Percentiles rank a stretch among this genome's conserved stretches.
phyloP scores from a whole-genome alignment of 2,329 filamentous ascomycete species.

The Mollisiaceae sp. region DNA sequence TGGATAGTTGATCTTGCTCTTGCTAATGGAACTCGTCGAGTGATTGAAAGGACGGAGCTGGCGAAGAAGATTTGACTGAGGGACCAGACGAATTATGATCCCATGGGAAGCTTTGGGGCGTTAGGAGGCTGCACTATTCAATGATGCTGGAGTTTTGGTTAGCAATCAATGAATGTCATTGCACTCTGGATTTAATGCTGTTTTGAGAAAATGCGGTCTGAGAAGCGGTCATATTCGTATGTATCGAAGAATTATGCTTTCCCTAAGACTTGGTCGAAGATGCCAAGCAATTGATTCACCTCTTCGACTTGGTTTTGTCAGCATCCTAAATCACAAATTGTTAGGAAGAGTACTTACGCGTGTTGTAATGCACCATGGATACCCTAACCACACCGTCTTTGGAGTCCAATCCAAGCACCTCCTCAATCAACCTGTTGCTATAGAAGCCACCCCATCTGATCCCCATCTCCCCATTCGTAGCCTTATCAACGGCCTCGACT shows the following conservation, averaged over 20 bases:
- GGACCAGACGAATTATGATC: neutral
- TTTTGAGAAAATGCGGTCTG: neutral
- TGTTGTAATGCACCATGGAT: conserved; percentile 78
- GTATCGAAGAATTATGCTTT: conserved; percentile 23
- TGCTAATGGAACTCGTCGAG: neutral
- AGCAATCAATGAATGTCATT: neutral
- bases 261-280: conserved; percentile 55
- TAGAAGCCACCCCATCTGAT: conserved; percentile 74
- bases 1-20: neutral
- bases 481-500: conserved; percentile 65
- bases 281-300: conserved; percentile 55
- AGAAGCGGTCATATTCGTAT: neutral
- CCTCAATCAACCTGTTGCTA: conserved; percentile 63
- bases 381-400: conserved; percentile 70
- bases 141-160: neutral
- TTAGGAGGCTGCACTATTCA: neutral
- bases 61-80: neutral
- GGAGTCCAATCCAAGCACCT: conserved; percentile 58
- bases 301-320: conserved; percentile 55
- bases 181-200: neutral
- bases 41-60: neutral
- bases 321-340: neutral
- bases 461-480: conserved; percentile 57
- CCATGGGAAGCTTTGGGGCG: neutral
- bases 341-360: conserved; percentile 51